Evolutionary conservation across 2,329 filamentous ascomycete species (phyloP).

Genomic region (Chaetomium olivaceum): DNA sequence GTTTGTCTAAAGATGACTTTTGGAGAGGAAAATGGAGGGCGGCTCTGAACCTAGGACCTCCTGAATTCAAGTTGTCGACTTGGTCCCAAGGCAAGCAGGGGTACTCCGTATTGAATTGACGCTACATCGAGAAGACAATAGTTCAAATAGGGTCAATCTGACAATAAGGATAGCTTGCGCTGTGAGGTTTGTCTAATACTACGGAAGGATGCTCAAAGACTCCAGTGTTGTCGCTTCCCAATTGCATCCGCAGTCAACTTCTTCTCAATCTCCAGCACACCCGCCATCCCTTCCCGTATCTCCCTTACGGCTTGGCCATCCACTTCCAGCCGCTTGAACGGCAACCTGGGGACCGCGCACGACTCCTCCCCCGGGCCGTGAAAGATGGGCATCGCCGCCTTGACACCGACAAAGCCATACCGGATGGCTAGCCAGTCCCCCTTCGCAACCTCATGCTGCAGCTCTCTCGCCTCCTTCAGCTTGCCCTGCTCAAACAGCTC

Average conservation of each 20-base stretch:
- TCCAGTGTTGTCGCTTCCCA: background rate
- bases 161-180: background rate
- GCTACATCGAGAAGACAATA: background rate
- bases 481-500: conserved; percentile 62
- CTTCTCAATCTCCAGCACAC: conserved; percentile 38
- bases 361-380: conserved; percentile 39
- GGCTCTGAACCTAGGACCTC: too few relatives aligned
- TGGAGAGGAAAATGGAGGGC: too few relatives aligned
- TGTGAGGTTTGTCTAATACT: background rate
- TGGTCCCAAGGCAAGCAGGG: too few relatives aligned
- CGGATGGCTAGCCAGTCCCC: conserved; percentile 50
- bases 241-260: conserved; percentile 34
- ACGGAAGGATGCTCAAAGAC: background rate
- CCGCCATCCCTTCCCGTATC: conserved; percentile 39
- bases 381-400: conserved; percentile 47
- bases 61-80: too few relatives aligned
- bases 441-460: conserved; percentile 53
- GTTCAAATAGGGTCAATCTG: background rate
- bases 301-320: conserved; percentile 40
- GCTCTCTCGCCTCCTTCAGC: conserved; percentile 56
- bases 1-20: too few relatives aligned
- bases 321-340: conserved; percentile 41
- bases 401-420: conserved; percentile 52
- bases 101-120: too few relatives aligned
- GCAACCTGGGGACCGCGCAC: conserved; percentile 42